Percentiles rank a stretch among this genome's conserved stretches.
Evolutionary conservation across 2,329 filamentous ascomycete genomes (phyloP).

Genomic region (Alternaria brassicae): DNA sequence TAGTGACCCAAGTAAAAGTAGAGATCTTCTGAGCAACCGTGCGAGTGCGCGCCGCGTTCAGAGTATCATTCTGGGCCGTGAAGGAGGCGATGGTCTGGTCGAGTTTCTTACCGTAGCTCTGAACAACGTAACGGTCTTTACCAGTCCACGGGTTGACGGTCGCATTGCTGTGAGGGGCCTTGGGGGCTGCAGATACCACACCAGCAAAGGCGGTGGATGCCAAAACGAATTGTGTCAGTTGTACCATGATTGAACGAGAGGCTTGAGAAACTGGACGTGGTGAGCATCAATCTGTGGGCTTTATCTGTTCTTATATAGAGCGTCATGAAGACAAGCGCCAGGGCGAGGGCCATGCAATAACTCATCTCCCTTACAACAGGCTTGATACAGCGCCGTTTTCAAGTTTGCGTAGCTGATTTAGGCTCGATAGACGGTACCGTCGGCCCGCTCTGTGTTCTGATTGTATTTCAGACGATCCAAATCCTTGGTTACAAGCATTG

Average conservation of each 20-base stretch:
- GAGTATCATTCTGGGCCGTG: slow-evolving; percentile 29
- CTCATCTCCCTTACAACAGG: slow-evolving; percentile 6
- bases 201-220: slow-evolving; percentile 29
- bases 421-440: slow-evolving; percentile 19
- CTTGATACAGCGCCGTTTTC: slow-evolving; percentile 8
- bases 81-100: slow-evolving; percentile 36
- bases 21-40: slow-evolving; percentile 37
- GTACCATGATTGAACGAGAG: slow-evolving; percentile 30
- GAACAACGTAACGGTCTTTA: slow-evolving; percentile 34
- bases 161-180: slow-evolving; percentile 14
- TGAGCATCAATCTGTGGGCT: slow-evolving; percentile 2
- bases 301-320: slow-evolving; percentile 17
- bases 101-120: slow-evolving; percentile 36
- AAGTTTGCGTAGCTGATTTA: neutral
- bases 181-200: slow-evolving; percentile 25
- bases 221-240: slow-evolving; percentile 32
- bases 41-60: slow-evolving; percentile 37
- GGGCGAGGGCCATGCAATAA: slow-evolving; percentile 10
- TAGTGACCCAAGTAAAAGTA: slow-evolving; percentile 39
- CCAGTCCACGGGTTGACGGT: slow-evolving; percentile 32
- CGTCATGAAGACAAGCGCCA: neutral
- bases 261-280: neutral
- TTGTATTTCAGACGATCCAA: slow-evolving; percentile 5
- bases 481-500: slow-evolving; percentile 17
- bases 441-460: slow-evolving; percentile 18